Conservation (phyloP, 768 basidiomycete genomes). For the Auriscalpium microsporum region DNA sequence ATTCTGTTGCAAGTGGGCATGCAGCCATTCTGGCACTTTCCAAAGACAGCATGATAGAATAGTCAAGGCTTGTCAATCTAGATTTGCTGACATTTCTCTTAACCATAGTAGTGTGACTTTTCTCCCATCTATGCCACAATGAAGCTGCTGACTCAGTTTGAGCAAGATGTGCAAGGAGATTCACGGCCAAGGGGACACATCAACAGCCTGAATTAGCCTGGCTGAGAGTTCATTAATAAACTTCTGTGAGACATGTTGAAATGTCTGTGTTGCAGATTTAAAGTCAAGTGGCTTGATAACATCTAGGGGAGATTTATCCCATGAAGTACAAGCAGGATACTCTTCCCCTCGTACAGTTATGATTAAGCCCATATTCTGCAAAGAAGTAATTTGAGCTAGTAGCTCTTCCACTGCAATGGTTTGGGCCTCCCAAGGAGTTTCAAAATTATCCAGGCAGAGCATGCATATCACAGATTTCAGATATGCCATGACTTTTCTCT, state of each 20-base stretch:
- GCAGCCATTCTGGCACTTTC: neutral
- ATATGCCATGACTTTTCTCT: neutral
- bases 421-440: conserved; percentile 1
- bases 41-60: neutral
- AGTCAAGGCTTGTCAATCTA: neutral
- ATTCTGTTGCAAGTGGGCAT: neutral
- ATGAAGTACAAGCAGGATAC: neutral
- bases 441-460: conserved; percentile 3
- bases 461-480: neutral
- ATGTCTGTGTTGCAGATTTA: neutral
- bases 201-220: neutral
- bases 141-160: neutral
- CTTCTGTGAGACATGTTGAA: neutral
- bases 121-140: neutral
- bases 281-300: neutral
- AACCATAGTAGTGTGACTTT: neutral
- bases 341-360: neutral
- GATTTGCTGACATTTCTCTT: neutral
- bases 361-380: neutral
- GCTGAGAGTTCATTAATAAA: neutral
- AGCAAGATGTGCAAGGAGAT: conserved; percentile 3
- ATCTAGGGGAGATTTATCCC: neutral
- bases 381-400: neutral
- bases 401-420: neutral
- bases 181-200: neutral